Percentiles rank a stretch among this genome's conserved stretches.
Evolutionary conservation across 2,329 filamentous ascomycete genomes (phyloP).

Genomic region (Penicillium sp.): DNA sequence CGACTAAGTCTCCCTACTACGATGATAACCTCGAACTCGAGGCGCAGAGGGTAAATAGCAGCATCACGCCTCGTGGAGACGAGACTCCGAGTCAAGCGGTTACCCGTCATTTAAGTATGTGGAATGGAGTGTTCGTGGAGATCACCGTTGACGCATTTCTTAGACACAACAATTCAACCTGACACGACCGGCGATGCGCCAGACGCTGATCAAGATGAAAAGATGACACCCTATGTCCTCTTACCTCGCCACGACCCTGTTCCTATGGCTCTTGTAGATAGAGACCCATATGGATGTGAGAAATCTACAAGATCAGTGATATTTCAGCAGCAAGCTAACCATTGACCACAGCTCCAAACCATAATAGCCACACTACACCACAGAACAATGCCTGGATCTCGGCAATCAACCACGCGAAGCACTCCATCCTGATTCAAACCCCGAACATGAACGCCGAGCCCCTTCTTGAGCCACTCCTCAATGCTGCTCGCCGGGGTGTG

Average conservation of each 20-base stretch:
- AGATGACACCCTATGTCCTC: constrained; percentile 70
- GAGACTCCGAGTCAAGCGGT: constrained; percentile 64
- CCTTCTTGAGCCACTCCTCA: constrained; percentile 65
- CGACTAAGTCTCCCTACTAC: constrained; percentile 64
- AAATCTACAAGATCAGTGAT: neutral
- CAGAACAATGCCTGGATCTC: constrained; percentile 79
- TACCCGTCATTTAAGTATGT: constrained; percentile 64
- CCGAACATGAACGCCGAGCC: constrained; percentile 76
- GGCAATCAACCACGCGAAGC: constrained; percentile 66
- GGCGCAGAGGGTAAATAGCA: constrained; percentile 63
- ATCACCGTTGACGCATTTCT: neutral
- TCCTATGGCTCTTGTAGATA: constrained; percentile 73
- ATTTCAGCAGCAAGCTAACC: neutral
- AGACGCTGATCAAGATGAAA: constrained; percentile 55
- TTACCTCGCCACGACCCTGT: constrained; percentile 60
- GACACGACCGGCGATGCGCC: constrained; percentile 59
- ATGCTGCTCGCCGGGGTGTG: constrained; percentile 69
- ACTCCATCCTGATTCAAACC: constrained; percentile 75
- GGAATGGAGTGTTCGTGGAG: neutral
- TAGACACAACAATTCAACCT: constrained; percentile 59
- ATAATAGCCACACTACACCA: constrained; percentile 65
- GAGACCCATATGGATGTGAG: constrained; percentile 65
- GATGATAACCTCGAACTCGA: constrained; percentile 66
- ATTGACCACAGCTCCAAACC: constrained; percentile 54
- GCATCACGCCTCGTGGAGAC: constrained; percentile 53